Evolutionary conservation across 305 asterid species (phyloP).

Genomic region (Striga hermonthica): DNA sequence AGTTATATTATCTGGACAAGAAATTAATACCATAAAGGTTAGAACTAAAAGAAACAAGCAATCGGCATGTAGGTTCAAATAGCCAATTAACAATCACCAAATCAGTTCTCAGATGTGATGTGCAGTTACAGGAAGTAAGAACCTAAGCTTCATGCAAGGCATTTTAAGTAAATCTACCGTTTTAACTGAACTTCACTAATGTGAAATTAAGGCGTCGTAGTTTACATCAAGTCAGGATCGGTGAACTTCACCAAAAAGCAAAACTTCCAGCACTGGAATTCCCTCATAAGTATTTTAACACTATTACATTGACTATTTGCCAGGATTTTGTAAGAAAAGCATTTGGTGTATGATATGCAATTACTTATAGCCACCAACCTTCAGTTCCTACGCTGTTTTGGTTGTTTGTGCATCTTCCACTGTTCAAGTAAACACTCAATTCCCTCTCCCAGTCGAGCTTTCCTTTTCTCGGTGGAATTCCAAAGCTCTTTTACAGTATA

Average conservation of each 20-base stretch:
- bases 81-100: neutral
- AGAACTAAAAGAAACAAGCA: neutral
- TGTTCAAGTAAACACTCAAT: constrained; percentile 38
- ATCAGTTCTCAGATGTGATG: neutral
- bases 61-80: neutral
- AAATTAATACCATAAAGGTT: neutral
- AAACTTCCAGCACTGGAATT: neutral
- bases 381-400: constrained; percentile 37
- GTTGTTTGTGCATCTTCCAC: constrained; percentile 46
- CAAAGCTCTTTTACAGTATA: constrained; percentile 62
- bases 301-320: neutral
- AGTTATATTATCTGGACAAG: no score
- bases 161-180: no score
- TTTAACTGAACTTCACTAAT: neutral
- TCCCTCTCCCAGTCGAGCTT: constrained; percentile 49
- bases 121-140: neutral
- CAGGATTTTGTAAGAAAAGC: constrained; percentile 8
- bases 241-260: constrained; percentile 12
- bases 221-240: neutral
- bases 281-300: constrained; percentile 7
- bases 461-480: constrained; percentile 48
- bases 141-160: neutral
- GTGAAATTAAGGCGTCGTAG: neutral
- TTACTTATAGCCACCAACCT: constrained; percentile 18
- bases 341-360: neutral